Percentiles rank a stretch among this genome's conserved stretches.
phyloP scores from a whole-genome alignment of 2,329 filamentous ascomycete species.

The Setomelanomma holmii region DNA sequence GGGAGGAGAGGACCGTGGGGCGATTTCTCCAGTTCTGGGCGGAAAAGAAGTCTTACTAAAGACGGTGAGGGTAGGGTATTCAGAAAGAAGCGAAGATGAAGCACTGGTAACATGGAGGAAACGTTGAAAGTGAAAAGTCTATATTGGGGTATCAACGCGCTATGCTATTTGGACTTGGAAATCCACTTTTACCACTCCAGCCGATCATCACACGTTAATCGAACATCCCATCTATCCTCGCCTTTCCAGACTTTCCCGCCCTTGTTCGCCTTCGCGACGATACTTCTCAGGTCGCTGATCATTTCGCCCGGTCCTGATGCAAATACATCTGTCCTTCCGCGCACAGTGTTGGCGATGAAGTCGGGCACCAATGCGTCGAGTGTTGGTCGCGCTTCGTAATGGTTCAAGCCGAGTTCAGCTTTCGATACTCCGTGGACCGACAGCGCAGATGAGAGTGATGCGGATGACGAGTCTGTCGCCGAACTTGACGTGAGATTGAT shows the following conservation, averaged over 20 bases:
- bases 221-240: constrained; percentile 38
- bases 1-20: no score
- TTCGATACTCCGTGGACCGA: constrained; percentile 40
- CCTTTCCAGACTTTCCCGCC: constrained; percentile 44
- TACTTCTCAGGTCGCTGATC: constrained; percentile 42
- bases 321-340: constrained; percentile 39
- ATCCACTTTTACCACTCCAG: constrained; percentile 35
- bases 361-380: constrained; percentile 26
- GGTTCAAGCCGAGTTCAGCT: constrained; percentile 33
- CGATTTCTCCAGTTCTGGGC: no score
- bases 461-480: constrained; percentile 21
- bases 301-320: constrained; percentile 41
- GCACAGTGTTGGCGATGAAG: constrained; percentile 31
- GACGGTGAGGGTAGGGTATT: no score
- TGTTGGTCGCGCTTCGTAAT: constrained; percentile 32
- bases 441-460: constrained; percentile 30
- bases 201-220: constrained; percentile 42
- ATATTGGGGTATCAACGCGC: constrained; percentile 30
- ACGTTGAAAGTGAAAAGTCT: no score
- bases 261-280: constrained; percentile 39
- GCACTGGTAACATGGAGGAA: no score
- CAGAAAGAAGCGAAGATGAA: no score
- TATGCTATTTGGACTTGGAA: not conserved
- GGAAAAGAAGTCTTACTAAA: no score
- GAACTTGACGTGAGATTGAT: constrained; percentile 22